These are phyloP conservation scores for Coniochaeta prunicola DNA, from an alignment of 2,329 filamentous ascomycete species.

Conservation along the genomic window DNA sequence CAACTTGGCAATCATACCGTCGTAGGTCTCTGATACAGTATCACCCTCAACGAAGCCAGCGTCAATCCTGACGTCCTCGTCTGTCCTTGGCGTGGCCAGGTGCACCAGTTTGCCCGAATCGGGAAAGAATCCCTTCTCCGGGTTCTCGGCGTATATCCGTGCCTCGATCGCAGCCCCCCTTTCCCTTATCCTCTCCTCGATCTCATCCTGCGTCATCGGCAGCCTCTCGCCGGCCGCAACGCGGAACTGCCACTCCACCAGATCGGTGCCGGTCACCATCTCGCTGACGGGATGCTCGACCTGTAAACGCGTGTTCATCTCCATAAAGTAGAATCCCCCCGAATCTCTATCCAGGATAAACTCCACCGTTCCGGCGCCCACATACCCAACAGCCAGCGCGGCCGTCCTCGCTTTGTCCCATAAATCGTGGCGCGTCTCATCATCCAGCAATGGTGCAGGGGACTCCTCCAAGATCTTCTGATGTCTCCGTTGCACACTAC, in stretches of 20 bases:
- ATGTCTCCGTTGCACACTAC: conserved; percentile 77
- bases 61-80: conserved; percentile 78
- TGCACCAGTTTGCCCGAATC: conserved; percentile 86
- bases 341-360: conserved; percentile 82
- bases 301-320: conserved; percentile 83
- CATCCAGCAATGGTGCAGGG: conserved; percentile 63
- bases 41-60: conserved; percentile 89
- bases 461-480: conserved; percentile 91
- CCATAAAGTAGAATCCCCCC: conserved; percentile 75
- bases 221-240: conserved; percentile 52
- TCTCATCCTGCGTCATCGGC: conserved; percentile 49
- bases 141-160: conserved; percentile 93
- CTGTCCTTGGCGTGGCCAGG: conserved; percentile 62
- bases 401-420: conserved; percentile 61
- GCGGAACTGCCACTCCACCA: conserved; percentile 95
- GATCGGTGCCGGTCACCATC: conserved; percentile 61
- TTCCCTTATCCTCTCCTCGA: conserved; percentile 67
- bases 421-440: conserved; percentile 50
- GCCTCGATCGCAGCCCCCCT: conserved; percentile 90
- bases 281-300: conserved; percentile 92
- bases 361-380: conserved; percentile 84
- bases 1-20: conserved; percentile 98
- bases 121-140: conserved; percentile 84
- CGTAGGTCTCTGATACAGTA: conserved; percentile 88
- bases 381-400: conserved; percentile 72